Base-by-base conservation (phyloP, 129 eudicot genomes). In the Arctium lappa region DNA sequence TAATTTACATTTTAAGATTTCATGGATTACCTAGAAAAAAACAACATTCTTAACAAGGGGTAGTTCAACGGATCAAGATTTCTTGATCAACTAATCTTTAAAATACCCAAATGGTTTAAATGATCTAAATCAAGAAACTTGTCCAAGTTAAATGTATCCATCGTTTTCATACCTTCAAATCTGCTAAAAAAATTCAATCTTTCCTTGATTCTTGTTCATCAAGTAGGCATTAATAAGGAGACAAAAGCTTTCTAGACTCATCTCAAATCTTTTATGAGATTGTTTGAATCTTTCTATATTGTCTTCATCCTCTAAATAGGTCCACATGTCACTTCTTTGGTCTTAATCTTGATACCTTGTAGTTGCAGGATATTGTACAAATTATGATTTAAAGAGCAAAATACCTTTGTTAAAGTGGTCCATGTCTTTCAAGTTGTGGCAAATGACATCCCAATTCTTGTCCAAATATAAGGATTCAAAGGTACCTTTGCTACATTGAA, bases 241-340 rank as follows among this genome's bases (percentile, higher is more conserved):
- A 84, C 87, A 84, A 79, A 84, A 69, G 27, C 44, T 33, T 73
- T 84, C 84, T 84, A 84, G 87, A 84, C 72, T 30, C 60, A 65
- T 84, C 84, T 79, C 44, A 79, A 79, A 84, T 84, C 84, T 84
- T 48, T 79, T 46, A 36, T 79, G 62, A 73, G 87, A 84, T 84
- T 84, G 40, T 63, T 84, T 84, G 76, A 79, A 79, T 79, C 80
- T 84, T 65, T 79, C 80, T 46, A 73, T 79, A 71, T 84, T 84
- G 87, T 84, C 87, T 79, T 84, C 76, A 33, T 84, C 80, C 76
- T 79, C 80, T 73, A 44, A 44, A 79, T n/a, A 73, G 87, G 87
- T 73, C 87, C 87, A 84, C 84, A 65, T 48, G 68, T 84, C 80
- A 79, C 80, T 84, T 73, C 79, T 83, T 60, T 60, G 69, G 80